Percentiles rank a stretch among this genome's conserved stretches.
Conservation (phyloP, 1,284 basidiomycete species). For the Trametes sp. region DNA sequence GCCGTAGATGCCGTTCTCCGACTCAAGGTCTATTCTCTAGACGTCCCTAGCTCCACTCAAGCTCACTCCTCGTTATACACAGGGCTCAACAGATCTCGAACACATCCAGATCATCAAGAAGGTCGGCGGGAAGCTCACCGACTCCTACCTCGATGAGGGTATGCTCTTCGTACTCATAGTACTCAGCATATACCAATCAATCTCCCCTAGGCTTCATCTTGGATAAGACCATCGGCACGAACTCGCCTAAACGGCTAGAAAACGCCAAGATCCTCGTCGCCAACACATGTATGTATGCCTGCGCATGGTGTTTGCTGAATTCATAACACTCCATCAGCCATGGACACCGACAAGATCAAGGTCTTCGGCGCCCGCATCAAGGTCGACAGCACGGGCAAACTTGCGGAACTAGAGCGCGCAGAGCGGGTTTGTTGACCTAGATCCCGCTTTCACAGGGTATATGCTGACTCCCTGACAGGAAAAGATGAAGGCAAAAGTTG, state of each 20-base stretch:
- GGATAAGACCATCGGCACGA: constrained; percentile 95
- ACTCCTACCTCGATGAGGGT: constrained; percentile 98
- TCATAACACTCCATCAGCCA: constrained; percentile 61
- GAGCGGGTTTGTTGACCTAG: constrained; percentile 66
- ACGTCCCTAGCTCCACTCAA: neutral
- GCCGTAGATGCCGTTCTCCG: constrained; percentile 97
- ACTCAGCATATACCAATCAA: neutral
- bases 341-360: constrained; percentile 99
- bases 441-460: neutral
- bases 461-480: constrained; percentile 59
- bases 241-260: constrained; percentile 94
- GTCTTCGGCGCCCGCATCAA: constrained; percentile 97
- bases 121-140: constrained; percentile 97
- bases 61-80: constrained; percentile 1
- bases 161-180: constrained; percentile 21
- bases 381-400: constrained; percentile 95
- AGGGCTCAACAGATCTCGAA: constrained; percentile 96
- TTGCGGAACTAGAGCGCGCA: constrained; percentile 97
- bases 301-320: neutral
- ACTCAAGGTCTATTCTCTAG: constrained; percentile 69
- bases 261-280: constrained; percentile 98
- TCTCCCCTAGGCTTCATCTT: constrained; percentile 87
- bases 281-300: constrained; percentile 81
- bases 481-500: constrained; percentile 99
- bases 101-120: constrained; percentile 99